Percentiles rank a stretch among this genome's conserved stretches.
These are phyloP conservation scores for Mycena venus DNA, from an alignment of 768 basidiomycete genomes.

Conservation along the genomic window DNA sequence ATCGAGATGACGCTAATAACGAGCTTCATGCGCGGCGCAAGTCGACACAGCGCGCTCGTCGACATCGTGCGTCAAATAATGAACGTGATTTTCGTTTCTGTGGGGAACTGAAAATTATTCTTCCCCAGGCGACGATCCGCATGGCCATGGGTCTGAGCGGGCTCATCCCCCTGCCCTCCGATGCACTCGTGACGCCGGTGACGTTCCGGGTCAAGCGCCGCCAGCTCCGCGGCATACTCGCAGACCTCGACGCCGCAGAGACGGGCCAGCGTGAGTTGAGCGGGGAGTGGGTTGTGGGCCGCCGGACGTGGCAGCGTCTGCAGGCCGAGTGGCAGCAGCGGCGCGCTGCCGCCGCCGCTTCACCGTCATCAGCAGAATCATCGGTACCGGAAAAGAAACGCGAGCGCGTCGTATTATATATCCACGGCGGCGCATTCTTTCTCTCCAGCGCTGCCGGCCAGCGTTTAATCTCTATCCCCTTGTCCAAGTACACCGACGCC, in stretches of 20 bases:
- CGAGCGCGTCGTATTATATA: slow-evolving; percentile 90
- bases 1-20: slow-evolving; percentile 93
- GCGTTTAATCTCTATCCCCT: slow-evolving; percentile 88
- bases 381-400: slow-evolving; percentile 57
- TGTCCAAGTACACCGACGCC: slow-evolving; percentile 90
- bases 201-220: slow-evolving; percentile 87
- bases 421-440: slow-evolving; percentile 89
- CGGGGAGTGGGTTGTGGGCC: slow-evolving; percentile 98
- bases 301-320: slow-evolving; percentile 88
- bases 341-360: slow-evolving; percentile 47
- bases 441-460: slow-evolving; percentile 92
- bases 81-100: not conserved
- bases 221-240: slow-evolving; percentile 83
- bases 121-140: slow-evolving; percentile 61
- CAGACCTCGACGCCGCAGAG: slow-evolving; percentile 80
- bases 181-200: slow-evolving; percentile 95
- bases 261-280: slow-evolving; percentile 84
- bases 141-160: slow-evolving; percentile 84
- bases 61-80: slow-evolving; percentile 82
- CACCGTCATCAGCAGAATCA: slow-evolving; percentile 16
- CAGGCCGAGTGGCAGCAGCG: slow-evolving; percentile 81
- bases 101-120: slow-evolving; percentile 1
- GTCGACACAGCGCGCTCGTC: slow-evolving; percentile 83
- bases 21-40: slow-evolving; percentile 88
- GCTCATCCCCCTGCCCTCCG: slow-evolving; percentile 88